Evolutionary conservation across 23 red algal genomes (phyloP), one percentile per base, ranked within the genome.

Genomic region (Agarophyton chilense): DNA sequence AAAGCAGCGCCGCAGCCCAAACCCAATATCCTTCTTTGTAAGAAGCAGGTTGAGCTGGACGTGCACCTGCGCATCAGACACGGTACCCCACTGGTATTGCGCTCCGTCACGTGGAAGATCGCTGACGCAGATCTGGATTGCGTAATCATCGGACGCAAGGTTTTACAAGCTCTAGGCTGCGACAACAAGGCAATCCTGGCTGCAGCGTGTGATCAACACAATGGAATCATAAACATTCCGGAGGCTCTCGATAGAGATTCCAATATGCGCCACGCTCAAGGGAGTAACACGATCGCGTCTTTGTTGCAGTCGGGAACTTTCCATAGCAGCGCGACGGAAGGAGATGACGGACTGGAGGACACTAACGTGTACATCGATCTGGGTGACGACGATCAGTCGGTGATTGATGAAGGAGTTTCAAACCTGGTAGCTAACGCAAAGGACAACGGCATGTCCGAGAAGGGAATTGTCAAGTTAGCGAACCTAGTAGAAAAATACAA

Each of bases 121-220:
- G 46, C 12, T 10, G 35, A 87, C 31, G 19, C 41, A 11, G 55
- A 61, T 21, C 14, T 50, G 14, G 57, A 84, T 12, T 70, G 10
- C 35, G 44, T 87, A 6, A 72, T 87, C 18, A 51, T 87, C 10
- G 39, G 32, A 13, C 43, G 64, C 1, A 10, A 34, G 9, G 66
- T 88, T 8, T 33, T 62, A 7, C 21, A 63, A 11, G 52, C 79
- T 65, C 2, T 84, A 25, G 60, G 54, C 4, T 84, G 79, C 61
- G 14, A 84, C 45, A 84, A 84, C 41, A 64, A 68, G 19, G 38
- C 52, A 5, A 64, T 84, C 5, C 38, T 66, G 5, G 79, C 79
- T 4, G 79, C 79, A 16, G 51, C 79, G 10, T 84, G 54, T 55
- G 79, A 84, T 38, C 62, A 84, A 65, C 17, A 84, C 26, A 40